Evolutionary conservation across 495 filamentous ascomycete genomes (phyloP), one percentile per base, ranked within the genome.

Genomic region (Emericellopsis terricola): DNA sequence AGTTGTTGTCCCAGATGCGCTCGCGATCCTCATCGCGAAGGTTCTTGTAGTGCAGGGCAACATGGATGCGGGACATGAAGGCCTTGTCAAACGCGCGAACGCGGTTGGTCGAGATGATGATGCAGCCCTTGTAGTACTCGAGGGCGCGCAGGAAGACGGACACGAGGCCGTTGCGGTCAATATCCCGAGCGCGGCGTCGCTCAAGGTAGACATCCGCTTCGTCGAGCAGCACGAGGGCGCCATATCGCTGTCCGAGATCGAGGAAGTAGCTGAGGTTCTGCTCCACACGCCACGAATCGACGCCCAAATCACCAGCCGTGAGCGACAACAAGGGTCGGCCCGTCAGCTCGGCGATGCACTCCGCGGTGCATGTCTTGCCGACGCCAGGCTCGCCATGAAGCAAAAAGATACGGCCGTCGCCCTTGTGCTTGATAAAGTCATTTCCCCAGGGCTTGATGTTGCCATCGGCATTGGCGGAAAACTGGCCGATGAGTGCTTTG

Each of bases 141-240:
- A 61, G 45, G 0, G 51, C 55, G 16, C 55, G 46, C 9, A 59
- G 38, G 42, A 60, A 60, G 30, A 86, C 73, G 37, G 71, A 76
- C 14, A 87, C 81, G 0, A 87, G 62, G 1, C 77, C 76, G 44
- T 87, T 87, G 35, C 81, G 68, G 42, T 70, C 65, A 40, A 87
- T 70, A 42, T 87, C 76, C 39, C 71, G 63, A 24, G 76, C 65
- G 1, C 67, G 72, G 13, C 80, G 73, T 34, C 73, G 65, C 55
- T 85, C 80, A 3, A 62, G 52, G 45, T 55, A 62, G 16, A 62
- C 58, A 36, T 62, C 58, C 3, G 57, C 58, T 33, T 62, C 58
- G 45, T 62, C 55, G 8, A 60, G 43, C 1, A 60, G 44, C 11
- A 62, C 49, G 11, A 62, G 46, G 11, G 52, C 55, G 8, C 56